These are phyloP conservation scores for Aspergillus panamensis DNA, from an alignment of 495 filamentous ascomycete species.

Conservation along the genomic window DNA sequence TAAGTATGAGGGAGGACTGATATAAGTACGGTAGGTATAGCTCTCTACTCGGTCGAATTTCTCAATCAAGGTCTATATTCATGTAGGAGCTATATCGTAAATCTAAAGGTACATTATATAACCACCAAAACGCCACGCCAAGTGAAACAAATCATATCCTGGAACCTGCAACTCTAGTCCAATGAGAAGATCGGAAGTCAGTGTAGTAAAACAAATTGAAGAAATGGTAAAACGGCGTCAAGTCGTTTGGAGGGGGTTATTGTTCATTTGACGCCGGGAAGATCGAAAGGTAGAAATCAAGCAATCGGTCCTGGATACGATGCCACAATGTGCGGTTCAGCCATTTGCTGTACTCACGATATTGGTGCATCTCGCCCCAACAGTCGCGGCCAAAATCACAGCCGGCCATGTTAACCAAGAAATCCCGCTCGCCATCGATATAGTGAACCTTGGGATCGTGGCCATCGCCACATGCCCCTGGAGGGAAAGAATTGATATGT, in stretches of 20 bases:
- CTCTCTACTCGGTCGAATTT: too few species aligned
- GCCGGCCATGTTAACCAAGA: conserved; percentile 98
- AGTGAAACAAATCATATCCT: conserved; percentile 4
- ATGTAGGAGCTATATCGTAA: conserved; percentile 24
- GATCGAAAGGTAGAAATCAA: conserved; percentile 25
- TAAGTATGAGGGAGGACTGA: not conserved
- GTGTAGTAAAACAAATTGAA: not conserved
- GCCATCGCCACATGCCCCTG: conserved; percentile 78
- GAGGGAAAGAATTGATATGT: conserved; percentile 90
- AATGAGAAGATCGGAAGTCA: not conserved
- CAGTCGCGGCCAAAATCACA: conserved; percentile 96
- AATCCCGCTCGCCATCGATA: conserved; percentile 77
- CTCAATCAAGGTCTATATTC: not conserved
- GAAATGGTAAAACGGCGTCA: not conserved
- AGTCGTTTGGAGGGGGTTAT: not conserved
- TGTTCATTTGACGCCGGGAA: not conserved
- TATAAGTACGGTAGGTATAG: too few species aligned
- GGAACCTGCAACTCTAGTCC: not conserved
- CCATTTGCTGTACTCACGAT: conserved; percentile 79
- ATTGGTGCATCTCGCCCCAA: conserved; percentile 96
- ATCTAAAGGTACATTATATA: not conserved
- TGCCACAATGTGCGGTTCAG: conserved; percentile 82
- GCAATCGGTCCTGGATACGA: conserved; percentile 42
- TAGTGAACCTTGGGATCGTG: conserved; percentile 81
- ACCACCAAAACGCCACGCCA: conserved; percentile 15